Evolutionary conservation across 2,329 filamentous ascomycete species (phyloP), one percentile per base, ranked within the genome.

Genomic region (Neopestalotiopsis sp.): DNA sequence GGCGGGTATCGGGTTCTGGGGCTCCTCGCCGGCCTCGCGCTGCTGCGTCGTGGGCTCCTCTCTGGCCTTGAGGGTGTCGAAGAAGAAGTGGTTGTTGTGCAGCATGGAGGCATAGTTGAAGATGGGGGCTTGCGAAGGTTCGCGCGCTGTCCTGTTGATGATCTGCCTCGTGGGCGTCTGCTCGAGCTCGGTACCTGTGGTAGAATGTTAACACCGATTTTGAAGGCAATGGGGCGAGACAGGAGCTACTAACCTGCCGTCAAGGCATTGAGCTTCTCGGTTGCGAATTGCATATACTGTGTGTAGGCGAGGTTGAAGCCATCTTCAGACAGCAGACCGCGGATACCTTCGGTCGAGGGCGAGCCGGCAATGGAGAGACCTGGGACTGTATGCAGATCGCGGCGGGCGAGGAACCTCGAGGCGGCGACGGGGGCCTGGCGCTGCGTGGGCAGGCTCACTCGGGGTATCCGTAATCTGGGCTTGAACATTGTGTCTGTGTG

Each of bases 71-170:
- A 91, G 80, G 71, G 86, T 82, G 74, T 88, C 80, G 87, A 95
- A 95, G 88, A 94, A 95, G 85, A 94, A 92, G 79, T 90, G 84
- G 80, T 90, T 98, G 89, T 98, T 98, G 87, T 93, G 92, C 68
- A 94, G 93, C 93, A 97, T 97, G 75, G 94, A 97, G 80, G 96
- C 96, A 80, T 97, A 90, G 88, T 98, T 99, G 90, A 99, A 99
- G 79, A 92, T 85, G 74, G 91, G 87, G 57, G 96, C 96, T 71
- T 88, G 86, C 74, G 87, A 86, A 59, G 95, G 92, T 76, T 96
- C 89, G 80, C 94, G 94, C 70, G 95, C 93, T 69, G 91, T 91
- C 76, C 89, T 86, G 76, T 95, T 86, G 77, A 93, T 82, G 77
- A 97, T 90, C 61, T 90, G 85, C 81, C 92, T 90, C 70, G 89